Evolutionary conservation across 1,139 yeast species (phyloP), one percentile per base, ranked within the genome.

Genomic region (Diutina ranongensis): DNA sequence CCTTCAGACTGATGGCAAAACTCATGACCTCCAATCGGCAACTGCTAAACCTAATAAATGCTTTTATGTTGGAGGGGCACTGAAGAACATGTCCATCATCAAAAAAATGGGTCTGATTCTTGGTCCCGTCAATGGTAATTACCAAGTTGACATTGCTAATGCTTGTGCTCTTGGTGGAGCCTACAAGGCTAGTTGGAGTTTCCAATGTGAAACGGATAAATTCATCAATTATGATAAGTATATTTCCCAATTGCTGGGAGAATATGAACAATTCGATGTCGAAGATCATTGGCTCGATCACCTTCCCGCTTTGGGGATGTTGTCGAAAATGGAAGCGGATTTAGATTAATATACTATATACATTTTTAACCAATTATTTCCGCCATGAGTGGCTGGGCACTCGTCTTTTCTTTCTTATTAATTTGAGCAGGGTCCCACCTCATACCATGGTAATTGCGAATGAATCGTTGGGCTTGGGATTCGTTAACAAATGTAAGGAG

Each of bases 141-240:
- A 64, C 60, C 76, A 78, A 51, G 82, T 83, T 27, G 92, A 85
- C 55, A 76, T 86, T 45, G 80, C 92, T 5, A 88, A 88, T 62
- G 94, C 96, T 1, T 88, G 97, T 71, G 97, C 96, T 1, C 65
- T 85, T 45, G 97, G 97, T n/a, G 95, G 96, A 4, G 94, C 95
- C 40, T 84, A 75, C 62, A 83, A 85, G 58, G 94, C 96, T 1
- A 71, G 83, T 46, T 87, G 94, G 85, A 73, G 82, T 46, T 59
- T 66, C 57, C 50, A 58, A 49, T 60, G 73, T 55, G 74, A 69
- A 55, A 35, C 50, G n/a, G 55, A 60, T 31, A 54, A 64, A 15
- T 71, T 71, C 57, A 55, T 79, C 47, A 65, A 61, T 45, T 65
- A 65, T 51, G 67, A 67, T 49, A 60, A 63, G 28, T 76, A 76